A percentile compares a stretch with the other conserved stretches of the same genome.
These are phyloP conservation scores for Ochetophila trinervis DNA, from an alignment of 306 rosid species.

Conservation along the genomic window DNA sequence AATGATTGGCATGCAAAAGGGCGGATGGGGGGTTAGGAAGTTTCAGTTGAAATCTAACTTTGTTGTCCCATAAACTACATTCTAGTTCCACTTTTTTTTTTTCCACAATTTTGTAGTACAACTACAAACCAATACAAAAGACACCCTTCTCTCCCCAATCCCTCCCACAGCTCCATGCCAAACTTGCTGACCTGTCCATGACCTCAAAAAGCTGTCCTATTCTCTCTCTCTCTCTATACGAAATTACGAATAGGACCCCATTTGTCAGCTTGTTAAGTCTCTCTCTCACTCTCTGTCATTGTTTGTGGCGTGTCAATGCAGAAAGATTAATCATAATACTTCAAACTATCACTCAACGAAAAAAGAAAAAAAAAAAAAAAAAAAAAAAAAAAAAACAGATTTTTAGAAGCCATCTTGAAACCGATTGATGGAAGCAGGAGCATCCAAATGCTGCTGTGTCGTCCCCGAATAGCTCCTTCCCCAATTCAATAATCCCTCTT, in stretches of 20 bases:
- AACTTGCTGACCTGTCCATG: slow-evolving; percentile 72
- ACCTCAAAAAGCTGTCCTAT: slow-evolving; percentile 62
- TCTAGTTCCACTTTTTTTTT: no score
- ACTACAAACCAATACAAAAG: slow-evolving; percentile 32
- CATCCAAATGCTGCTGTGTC: slow-evolving; percentile 52
- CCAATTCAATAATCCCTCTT: slow-evolving; percentile 46
- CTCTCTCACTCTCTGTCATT: slow-evolving; percentile 37
- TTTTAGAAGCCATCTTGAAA: slow-evolving; percentile 80
- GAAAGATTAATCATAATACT: slow-evolving; percentile 25
- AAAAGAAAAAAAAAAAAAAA: no score
- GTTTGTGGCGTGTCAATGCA: slow-evolving; percentile 47
- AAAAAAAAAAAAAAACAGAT: neutral
- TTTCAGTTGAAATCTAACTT: slow-evolving; percentile 68
- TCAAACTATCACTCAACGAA: slow-evolving; percentile 17
- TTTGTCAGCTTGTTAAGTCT: slow-evolving; percentile 62
- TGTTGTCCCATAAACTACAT: no score
- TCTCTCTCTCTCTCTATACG: slow-evolving; percentile 38
- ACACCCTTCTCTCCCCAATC: slow-evolving; percentile 18
- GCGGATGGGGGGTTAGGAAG: slow-evolving; percentile 37
- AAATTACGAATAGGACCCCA: no score
- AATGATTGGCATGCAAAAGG: no score
- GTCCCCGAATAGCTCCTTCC: slow-evolving; percentile 40
- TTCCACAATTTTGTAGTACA: no score
- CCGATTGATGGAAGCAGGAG: slow-evolving; percentile 68
- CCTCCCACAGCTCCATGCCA: slow-evolving; percentile 56